Evolutionary conservation across 768 basidiomycete species (phyloP), one percentile per base, ranked within the genome.

Genomic region (Cantharellus cinnabarinus): DNA sequence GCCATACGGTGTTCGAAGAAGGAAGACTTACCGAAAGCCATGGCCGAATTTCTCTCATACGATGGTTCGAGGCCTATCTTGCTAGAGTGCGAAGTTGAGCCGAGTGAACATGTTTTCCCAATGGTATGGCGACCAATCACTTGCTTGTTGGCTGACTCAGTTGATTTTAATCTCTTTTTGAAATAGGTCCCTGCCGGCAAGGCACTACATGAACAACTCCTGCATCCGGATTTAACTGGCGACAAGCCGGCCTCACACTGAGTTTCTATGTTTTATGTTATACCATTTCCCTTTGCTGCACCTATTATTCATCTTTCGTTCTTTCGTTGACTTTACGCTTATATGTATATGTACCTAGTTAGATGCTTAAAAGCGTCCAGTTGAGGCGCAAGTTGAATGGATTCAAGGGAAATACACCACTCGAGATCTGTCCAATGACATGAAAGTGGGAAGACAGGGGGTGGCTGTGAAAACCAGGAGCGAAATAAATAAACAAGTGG

Each of bases 11-110:
- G 83, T 69, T 71, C 74, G 56, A 77, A 67, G 38, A 68, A 76
- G 1, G 81, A 76, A 50, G 91, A 99, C 58, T 76, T 99, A 4
- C 89, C 90, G 0, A 80, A 78, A 41, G 95, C 86, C 77, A 98
- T 99, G 94, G 91, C 91, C 75, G 91, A 97, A 76, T 93, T 99
- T 73, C 75, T 99, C 63, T 93, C 93, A 73, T 94, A 93, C 68
- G 87, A 94, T 64, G 81, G 79, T 60, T 77, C 76, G 60, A 83
- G 79, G 71, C 95, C 95, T 2, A 78, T 98, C 48, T 70, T 99
- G 62, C 74, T 99, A 76, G 95, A 99, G 71, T 94, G 89, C 68
- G 48, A 82, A 57, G 88, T 97, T 53, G 82, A 85, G 71, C 77
- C 74, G 67, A 79, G 79, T 63, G 89, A 90, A 71, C 87, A 90